phyloP scores from a whole-genome alignment of 257 asterid genomes.

The Solanum neorickii region DNA sequence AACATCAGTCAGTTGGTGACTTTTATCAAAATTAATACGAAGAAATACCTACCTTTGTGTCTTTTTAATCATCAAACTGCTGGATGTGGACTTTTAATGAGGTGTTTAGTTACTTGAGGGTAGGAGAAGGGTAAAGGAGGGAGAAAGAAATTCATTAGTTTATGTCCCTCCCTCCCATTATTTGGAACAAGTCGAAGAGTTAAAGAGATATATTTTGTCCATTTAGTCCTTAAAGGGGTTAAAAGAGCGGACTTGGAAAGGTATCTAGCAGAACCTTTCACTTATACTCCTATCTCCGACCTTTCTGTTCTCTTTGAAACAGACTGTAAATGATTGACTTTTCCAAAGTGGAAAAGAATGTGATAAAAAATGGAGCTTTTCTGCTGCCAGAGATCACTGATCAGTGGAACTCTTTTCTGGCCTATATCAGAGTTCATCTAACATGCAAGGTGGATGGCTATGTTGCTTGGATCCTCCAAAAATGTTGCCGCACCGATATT shows the following conservation, averaged over 20 bases:
- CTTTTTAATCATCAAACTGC: not conserved
- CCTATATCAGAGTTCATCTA: not conserved
- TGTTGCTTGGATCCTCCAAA: not conserved
- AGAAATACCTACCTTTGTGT: not conserved
- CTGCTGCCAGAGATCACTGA: not conserved
- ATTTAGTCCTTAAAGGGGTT: not conserved
- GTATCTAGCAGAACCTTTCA: not conserved
- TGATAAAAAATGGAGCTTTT: not conserved
- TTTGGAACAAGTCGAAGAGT: not conserved
- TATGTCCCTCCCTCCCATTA: not conserved
- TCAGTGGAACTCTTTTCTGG: not conserved
- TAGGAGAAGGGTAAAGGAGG: not conserved
- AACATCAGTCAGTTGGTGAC: not conserved
- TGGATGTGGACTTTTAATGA: not conserved
- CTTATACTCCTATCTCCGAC: not conserved
- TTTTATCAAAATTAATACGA: not conserved
- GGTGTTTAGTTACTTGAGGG: not conserved
- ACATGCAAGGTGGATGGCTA: not conserved
- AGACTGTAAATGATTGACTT: not conserved
- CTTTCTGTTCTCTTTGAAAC: not conserved
- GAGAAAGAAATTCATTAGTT: not conserved
- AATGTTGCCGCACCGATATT: rapidly evolving
- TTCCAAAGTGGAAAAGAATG: not conserved
- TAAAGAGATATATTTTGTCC: not conserved
- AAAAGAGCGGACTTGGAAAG: not conserved